Evolutionary conservation across 352 stramenopile species (phyloP).

Genomic region (Globisporangium canariense): DNA sequence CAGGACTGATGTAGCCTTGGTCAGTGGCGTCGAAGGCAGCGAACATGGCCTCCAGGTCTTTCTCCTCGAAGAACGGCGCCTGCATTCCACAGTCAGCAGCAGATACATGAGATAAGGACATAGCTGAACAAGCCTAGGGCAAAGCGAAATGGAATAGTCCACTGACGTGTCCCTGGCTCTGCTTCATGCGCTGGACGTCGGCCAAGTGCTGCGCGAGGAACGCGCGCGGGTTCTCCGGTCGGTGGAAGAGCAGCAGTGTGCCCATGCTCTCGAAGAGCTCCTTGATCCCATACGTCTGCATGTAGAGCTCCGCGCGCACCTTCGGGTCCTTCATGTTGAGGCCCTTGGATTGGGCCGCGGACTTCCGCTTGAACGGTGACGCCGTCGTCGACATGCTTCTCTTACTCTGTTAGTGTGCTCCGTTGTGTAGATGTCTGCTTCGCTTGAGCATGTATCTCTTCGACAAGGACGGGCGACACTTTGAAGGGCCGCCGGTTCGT

Average conservation of each 20-base stretch:
- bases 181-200: slow-evolving; percentile 54
- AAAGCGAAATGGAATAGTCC: neutral
- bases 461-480: neutral
- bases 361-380: slow-evolving; percentile 8
- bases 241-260: slow-evolving; percentile 64
- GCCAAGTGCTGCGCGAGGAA: slow-evolving; percentile 60
- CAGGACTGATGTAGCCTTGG: slow-evolving; percentile 50
- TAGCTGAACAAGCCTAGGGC: neutral
- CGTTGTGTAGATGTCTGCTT: neutral
- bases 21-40: slow-evolving; percentile 72
- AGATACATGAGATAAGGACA: neutral
- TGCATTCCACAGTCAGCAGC: slow-evolving; percentile 10
- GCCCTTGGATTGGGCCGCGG: slow-evolving; percentile 15
- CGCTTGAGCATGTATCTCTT: neutral
- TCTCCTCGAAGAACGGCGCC: slow-evolving; percentile 69
- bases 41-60: slow-evolving; percentile 74
- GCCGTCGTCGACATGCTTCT: slow-evolving; percentile 2
- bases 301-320: slow-evolving; percentile 59
- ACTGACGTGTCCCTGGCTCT: slow-evolving; percentile 49
- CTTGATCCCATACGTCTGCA: slow-evolving; percentile 61
- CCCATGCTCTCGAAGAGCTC: slow-evolving; percentile 63
- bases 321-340: slow-evolving; percentile 63
- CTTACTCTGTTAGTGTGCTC: too few relatives aligned
- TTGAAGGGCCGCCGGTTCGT: neutral
- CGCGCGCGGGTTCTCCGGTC: slow-evolving; percentile 48